A percentile compares a stretch with the other conserved stretches of the same genome.
phyloP scores from a whole-genome alignment of 129 eudicot species.

The Flaveria robusta region DNA sequence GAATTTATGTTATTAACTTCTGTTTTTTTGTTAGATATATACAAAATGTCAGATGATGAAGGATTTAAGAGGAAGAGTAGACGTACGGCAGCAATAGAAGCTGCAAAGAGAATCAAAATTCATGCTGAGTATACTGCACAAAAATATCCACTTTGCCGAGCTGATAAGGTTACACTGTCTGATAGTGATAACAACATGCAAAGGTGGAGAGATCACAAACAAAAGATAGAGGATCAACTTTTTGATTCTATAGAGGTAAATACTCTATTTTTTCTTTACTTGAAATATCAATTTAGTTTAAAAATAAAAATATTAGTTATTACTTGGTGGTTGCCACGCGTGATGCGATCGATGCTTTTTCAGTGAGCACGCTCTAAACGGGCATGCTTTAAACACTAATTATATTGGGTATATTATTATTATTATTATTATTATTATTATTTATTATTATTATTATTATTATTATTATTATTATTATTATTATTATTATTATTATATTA shows the following conservation, averaged over 20 bases:
- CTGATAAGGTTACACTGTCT: too few relatives aligned
- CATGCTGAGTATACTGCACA: not conserved
- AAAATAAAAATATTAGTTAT: not conserved
- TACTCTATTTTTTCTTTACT: not conserved
- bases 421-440: too few relatives aligned
- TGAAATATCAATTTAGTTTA: not conserved
- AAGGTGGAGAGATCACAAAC: too few relatives aligned
- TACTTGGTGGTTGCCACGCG: too few relatives aligned
- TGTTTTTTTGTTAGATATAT: not conserved
- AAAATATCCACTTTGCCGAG: not conserved
- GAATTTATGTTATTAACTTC: not conserved
- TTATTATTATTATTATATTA: too few relatives aligned
- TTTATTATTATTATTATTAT: too few relatives aligned
- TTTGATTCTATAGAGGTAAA: not conserved
- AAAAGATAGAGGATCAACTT: not conserved
- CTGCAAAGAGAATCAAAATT: conserved; percentile 28
- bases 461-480: too few relatives aligned
- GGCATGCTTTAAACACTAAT: too few relatives aligned
- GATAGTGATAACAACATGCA: too few relatives aligned
- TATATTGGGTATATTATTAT: too few relatives aligned
- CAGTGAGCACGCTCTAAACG: too few relatives aligned
- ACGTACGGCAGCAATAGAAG: conserved; percentile 33
- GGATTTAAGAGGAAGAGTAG: conserved; percentile 30
- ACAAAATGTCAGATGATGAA: conserved; percentile 25
- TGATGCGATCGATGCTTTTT: too few relatives aligned